Base-by-base conservation (phyloP, 441 rosid species). In the Hura crepitans region DNA sequence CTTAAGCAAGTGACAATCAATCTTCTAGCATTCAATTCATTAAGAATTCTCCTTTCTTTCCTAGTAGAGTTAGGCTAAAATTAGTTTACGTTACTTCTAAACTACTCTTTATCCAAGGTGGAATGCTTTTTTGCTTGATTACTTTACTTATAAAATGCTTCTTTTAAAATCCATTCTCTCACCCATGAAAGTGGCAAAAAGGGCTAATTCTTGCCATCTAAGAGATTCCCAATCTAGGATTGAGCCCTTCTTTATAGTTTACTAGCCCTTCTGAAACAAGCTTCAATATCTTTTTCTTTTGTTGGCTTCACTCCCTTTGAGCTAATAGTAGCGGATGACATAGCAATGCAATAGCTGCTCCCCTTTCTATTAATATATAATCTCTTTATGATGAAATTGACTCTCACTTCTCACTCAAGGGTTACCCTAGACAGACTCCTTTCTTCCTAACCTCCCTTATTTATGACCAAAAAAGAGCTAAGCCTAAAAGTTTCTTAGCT, bases 261-360 rank as follows among this genome's bases (percentile, higher is more conserved):
- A n/a, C n/a, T n/a, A n/a, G n/a, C n/a, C n/a, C n/a, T n/a, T n/a
- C n/a, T n/a, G n/a, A n/a, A n/a, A n/a, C n/a, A n/a, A n/a, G n/a
- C n/a, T n/a, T n/a, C n/a, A 42, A 42, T 42, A 42, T 5, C 46
- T 42, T 42, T 18, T 47, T 15, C 51, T 47, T 47, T 18, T 47
- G 51, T 47, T 42, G 46, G 15, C 51, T 47, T 47, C 51, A 47
- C 51, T 47, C 51, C 51, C 51, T 47, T 47, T 47, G 51, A 47
- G 18, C 51, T 47, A 47, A 47, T 18, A 47, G 51, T 18, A 47
- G 51, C 51, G 18, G 51, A 47, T 47, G 51, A 47, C 51, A 47
- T 47, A 47, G n/a, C n/a, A n/a, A n/a, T n/a, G 51, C 51, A 47
- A 47, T 47, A 47, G 15, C 51, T 6, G 15, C 51, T 47, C 51